Conservation (phyloP, 108 stramenopile genomes). For the Skeletonema menzelii region DNA sequence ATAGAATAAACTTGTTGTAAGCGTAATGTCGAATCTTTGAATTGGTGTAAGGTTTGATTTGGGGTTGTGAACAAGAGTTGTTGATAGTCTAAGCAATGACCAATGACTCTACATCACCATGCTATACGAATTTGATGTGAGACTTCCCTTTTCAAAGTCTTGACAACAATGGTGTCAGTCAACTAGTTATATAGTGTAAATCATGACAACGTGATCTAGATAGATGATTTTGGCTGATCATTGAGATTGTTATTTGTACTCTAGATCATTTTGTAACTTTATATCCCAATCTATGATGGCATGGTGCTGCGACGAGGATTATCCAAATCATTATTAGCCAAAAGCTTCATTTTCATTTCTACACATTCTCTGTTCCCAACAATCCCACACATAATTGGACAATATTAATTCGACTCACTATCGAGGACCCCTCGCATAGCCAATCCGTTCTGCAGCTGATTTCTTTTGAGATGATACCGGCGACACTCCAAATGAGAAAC, state of each 20-base stretch:
- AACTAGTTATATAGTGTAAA: too few species aligned
- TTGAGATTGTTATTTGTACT: not conserved
- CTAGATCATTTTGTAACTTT: not conserved
- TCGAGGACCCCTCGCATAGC: not conserved
- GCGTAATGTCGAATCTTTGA: not conserved
- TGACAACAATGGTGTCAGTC: too few species aligned
- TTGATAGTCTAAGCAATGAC: not conserved
- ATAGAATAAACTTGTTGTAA: not conserved
- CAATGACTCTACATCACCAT: too few species aligned
- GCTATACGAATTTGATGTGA: too few species aligned
- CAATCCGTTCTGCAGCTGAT: not conserved
- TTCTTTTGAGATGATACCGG: constrained; percentile 1
- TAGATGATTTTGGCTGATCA: not conserved
- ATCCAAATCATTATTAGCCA: not conserved
- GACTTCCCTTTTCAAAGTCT: too few species aligned
- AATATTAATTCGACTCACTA: not conserved
- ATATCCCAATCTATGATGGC: not conserved
- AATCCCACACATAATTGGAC: too few species aligned
- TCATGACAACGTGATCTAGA: not conserved
- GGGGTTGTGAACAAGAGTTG: not conserved
- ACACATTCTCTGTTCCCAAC: too few species aligned
- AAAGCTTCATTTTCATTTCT: not conserved
- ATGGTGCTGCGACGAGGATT: not conserved
- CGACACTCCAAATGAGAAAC: not conserved
- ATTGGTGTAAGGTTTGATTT: not conserved